Evolutionary conservation across 225 moss, liverwort and hornwort species (phyloP).

Genomic region (Rhytidiadelphus loreus): DNA sequence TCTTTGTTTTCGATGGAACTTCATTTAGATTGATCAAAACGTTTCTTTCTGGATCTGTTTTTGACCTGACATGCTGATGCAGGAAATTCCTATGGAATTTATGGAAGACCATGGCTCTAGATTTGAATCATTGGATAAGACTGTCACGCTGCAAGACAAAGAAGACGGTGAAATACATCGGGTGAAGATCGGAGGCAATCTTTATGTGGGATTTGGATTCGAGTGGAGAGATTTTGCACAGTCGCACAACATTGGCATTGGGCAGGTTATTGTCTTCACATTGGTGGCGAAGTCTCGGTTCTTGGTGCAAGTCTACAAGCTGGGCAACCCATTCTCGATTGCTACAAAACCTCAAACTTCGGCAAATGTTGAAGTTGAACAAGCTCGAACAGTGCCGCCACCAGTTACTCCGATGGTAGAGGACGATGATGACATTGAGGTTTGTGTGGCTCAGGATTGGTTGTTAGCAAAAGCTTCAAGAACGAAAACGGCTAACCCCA

Average conservation of each 20-base stretch:
- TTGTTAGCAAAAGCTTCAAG: background rate
- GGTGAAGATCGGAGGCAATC: background rate
- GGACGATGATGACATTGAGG: background rate
- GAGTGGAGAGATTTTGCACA: conserved; percentile 5
- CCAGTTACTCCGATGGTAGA: background rate
- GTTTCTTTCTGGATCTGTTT: background rate
- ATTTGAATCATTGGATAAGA: conserved; percentile 5
- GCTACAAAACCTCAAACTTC: background rate
- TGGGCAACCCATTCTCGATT: background rate
- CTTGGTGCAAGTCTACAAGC: conserved; percentile 7
- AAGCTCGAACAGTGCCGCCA: background rate
- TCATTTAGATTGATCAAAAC: background rate
- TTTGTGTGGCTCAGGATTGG: background rate
- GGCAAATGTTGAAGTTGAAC: background rate
- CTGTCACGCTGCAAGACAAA: background rate
- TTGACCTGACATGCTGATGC: background rate
- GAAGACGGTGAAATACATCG: background rate
- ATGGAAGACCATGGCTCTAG: conserved; percentile 4
- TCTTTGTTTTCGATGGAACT: background rate
- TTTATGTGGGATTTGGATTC: background rate
- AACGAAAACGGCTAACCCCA: background rate
- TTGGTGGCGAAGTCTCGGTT: background rate
- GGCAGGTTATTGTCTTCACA: background rate
- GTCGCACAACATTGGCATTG: background rate
- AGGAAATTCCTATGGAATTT: background rate